Evolutionary conservation across 768 basidiomycete species (phyloP).

Genomic region (Hortiboletus flavorubellus): DNA sequence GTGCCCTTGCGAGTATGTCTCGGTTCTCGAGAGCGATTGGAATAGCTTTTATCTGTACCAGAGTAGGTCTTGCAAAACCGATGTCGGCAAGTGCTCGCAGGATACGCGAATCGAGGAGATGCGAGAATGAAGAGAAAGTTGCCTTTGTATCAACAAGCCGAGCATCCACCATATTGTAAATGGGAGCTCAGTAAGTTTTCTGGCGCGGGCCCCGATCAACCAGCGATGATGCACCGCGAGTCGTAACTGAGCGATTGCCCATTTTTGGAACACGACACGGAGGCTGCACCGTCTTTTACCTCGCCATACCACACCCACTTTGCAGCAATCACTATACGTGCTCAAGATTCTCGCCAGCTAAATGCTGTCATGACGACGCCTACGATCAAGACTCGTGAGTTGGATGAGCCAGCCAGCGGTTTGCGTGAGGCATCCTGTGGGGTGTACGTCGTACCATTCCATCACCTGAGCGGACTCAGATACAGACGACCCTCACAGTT

Average conservation of each 20-base stretch:
- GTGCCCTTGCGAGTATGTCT: conserved; percentile 91
- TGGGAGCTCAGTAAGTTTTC: not conserved
- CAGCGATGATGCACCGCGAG: not conserved
- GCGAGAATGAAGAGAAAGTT: conserved; percentile 60
- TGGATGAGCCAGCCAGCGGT: conserved; percentile 5
- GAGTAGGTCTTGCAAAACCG: conserved; percentile 87
- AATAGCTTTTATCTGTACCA: conserved; percentile 89
- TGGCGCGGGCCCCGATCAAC: too few species aligned
- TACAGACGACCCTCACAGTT: conserved; percentile 41
- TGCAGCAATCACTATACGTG: not conserved
- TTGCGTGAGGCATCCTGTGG: conserved; percentile 34
- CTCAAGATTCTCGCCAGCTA: not conserved
- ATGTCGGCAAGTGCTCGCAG: conserved; percentile 87
- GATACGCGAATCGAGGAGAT: conserved; percentile 80
- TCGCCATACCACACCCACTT: not conserved
- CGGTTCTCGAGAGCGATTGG: conserved; percentile 85
- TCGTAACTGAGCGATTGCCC: not conserved
- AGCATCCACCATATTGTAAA: conserved; percentile 40
- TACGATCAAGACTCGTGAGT: conserved; percentile 15
- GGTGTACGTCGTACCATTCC: conserved; percentile 36
- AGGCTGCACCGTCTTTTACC: not conserved
- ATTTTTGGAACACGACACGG: not conserved
- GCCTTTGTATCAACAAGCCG: conserved; percentile 46
- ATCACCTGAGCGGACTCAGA: conserved; percentile 1
- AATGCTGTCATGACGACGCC: conserved; percentile 10